Percentiles rank a stretch among this genome's conserved stretches.
Conservation (phyloP, 495 filamentous ascomycete species). For the Parachaetomium inaequale region DNA sequence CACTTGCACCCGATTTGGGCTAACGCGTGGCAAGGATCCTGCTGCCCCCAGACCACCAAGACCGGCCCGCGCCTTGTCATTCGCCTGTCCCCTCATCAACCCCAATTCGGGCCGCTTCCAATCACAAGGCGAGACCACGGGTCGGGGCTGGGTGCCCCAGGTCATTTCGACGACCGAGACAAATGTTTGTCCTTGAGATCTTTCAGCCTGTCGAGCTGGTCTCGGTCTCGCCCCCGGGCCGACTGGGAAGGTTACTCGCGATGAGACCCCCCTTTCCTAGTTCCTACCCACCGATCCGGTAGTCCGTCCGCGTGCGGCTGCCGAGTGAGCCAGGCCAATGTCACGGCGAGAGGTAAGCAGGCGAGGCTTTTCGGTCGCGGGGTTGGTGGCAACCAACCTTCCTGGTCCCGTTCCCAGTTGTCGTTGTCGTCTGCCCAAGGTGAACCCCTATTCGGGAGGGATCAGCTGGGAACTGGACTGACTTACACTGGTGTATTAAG, state of each 20-base stretch:
- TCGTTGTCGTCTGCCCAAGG: not conserved
- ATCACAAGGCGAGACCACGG: slow-evolving; percentile 4
- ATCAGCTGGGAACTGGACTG: slow-evolving; percentile 2
- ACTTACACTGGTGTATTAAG: slow-evolving; percentile 1
- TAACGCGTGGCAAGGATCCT: not conserved
- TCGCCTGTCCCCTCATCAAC: not conserved
- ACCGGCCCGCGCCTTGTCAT: slow-evolving; percentile 1
- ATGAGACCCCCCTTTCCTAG: not conserved
- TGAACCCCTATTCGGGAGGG: not conserved
- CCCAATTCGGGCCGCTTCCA: slow-evolving; percentile 6
- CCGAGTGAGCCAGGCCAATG: not conserved
- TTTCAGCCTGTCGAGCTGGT: not conserved
- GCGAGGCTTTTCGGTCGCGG: not conserved
- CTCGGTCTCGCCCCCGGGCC: not conserved
- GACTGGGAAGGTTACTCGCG: not conserved
- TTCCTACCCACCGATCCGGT: not conserved
- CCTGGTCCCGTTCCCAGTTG: not conserved
- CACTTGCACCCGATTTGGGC: not conserved
- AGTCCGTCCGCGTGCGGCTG: not conserved
- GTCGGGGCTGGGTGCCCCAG: not conserved
- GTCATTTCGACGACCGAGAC: not conserved
- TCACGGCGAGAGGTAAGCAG: not conserved
- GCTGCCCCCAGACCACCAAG: not conserved
- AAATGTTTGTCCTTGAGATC: not conserved
- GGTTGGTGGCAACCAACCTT: not conserved